Evolutionary conservation across 2,329 filamentous ascomycete species (phyloP).

Genomic region (Apiospora malaysiana): DNA sequence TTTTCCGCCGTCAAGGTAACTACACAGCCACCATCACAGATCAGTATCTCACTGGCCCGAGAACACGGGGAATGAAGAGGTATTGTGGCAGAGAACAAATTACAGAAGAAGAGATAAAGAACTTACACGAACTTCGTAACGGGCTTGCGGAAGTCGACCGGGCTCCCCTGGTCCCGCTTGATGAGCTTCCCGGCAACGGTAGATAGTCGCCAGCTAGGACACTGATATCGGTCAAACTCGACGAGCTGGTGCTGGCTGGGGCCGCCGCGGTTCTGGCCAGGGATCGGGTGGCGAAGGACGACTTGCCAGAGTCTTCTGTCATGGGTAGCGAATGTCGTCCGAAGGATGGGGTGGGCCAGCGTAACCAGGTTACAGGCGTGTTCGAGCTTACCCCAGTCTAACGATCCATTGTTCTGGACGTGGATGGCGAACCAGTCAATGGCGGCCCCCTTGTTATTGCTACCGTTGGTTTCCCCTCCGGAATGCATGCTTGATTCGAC

Average conservation of each 20-base stretch:
- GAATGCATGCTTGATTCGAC: constrained; percentile 54
- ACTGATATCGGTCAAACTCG: constrained; percentile 51
- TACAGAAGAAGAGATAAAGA: too few species aligned
- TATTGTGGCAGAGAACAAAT: background rate
- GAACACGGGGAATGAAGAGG: background rate
- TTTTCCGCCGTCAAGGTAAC: constrained; percentile 50
- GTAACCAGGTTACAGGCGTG: constrained; percentile 52
- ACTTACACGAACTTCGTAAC: constrained; percentile 55
- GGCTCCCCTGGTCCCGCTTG: constrained; percentile 47
- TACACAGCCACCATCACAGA: background rate
- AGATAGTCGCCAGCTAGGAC: constrained; percentile 47
- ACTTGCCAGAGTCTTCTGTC: constrained; percentile 56
- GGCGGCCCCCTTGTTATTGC: constrained; percentile 47
- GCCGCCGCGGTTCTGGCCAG: too few species aligned
- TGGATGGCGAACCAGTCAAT: constrained; percentile 55
- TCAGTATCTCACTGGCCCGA: background rate
- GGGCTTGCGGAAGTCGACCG: constrained; percentile 49
- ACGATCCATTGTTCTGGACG: constrained; percentile 43
- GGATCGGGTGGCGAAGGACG: constrained; percentile 45
- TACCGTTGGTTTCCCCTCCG: constrained; percentile 29
- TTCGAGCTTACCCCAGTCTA: constrained; percentile 51
- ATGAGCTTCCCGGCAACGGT: constrained; percentile 48
- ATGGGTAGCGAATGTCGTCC: constrained; percentile 58
- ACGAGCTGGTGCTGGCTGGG: background rate
- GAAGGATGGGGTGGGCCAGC: constrained; percentile 56